Base-by-base conservation (phyloP, 2,329 filamentous ascomycete species). In the Colletotrichum liriopes region DNA sequence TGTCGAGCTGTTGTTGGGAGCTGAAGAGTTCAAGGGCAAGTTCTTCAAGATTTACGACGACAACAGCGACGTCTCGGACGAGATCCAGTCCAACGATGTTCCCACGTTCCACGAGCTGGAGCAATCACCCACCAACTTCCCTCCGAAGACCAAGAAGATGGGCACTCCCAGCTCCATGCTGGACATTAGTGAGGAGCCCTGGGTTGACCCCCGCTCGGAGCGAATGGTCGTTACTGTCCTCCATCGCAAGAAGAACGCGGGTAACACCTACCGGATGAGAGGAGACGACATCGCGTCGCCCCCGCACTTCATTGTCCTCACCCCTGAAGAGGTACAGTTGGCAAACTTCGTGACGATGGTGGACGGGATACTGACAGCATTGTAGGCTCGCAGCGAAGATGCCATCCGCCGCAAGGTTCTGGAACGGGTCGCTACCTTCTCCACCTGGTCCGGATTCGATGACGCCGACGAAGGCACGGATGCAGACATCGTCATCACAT, bases 41-140 rank as follows among this genome's bases (percentile, higher is more conserved):
- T 95, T 98, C 81, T 98, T 95, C 86, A 96, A 95, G 79, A 88
- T 94, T 61, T 95, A 96, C 75, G 89, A 94, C 32, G 93, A 98
- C 77, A 84, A 84, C 5, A 79, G 81, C 9, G 86, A 87, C 39
- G 91, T 95, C 12, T 91, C 91, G 0, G 95, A 98, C 67, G 90
- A 92, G 59, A 95, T 98, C 65, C 81, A 85, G 32, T 74, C 78
- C 29, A 93, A 93, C 70, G 89, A 93, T 67, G 85, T 93, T 58
- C 90, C 89, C 14, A 88, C 94, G 37, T 93, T 90, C 41, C 86
- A 93, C 77, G 96, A 99, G 81, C 82, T 98, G 9, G 94, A 97
- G 72, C 85, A 88, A 5, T 85, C 88, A 9, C 95, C 96, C 0
- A 96, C 93, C 3, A 98, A 98, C 79, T 93, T 90, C 83, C 91